Evolutionary conservation across 192 early-diverging fungal genomes (phyloP).

Genomic region (Backusella circina): DNA sequence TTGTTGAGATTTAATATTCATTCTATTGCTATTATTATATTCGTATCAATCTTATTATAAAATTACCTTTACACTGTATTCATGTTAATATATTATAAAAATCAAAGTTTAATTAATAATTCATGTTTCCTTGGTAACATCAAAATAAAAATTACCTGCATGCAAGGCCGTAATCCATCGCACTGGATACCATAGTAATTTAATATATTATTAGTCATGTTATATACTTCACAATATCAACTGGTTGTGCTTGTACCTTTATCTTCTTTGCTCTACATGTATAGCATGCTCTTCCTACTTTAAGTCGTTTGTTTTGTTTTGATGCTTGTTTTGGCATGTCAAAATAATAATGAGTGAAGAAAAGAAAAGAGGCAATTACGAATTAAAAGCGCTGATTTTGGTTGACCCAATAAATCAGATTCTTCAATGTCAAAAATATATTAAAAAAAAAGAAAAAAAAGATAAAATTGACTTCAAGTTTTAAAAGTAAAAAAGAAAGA

Average conservation of each 20-base stretch:
- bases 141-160: slow-evolving; percentile 13
- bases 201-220: background rate
- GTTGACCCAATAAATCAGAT: background rate
- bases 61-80: slow-evolving; percentile 21
- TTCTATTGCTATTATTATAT: background rate
- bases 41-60: background rate
- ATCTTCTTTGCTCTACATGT: slow-evolving; percentile 20
- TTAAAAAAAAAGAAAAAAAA: slow-evolving; percentile 3
- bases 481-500: background rate
- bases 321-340: background rate
- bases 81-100: background rate
- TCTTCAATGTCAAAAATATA: background rate
- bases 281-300: slow-evolving; percentile 22
- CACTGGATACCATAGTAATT: slow-evolving; percentile 11
- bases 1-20: slow-evolving; percentile 2
- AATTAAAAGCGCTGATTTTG: background rate
- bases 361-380: background rate
- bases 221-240: background rate
- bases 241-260: slow-evolving; percentile 4
- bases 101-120: background rate
- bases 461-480: background rate
- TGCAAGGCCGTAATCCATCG: slow-evolving; percentile 27
- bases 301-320: slow-evolving; percentile 11
- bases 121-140: background rate
- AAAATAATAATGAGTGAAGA: background rate